Conservation (phyloP, 768 basidiomycete species). For the Atractiella rhizophila region DNA sequence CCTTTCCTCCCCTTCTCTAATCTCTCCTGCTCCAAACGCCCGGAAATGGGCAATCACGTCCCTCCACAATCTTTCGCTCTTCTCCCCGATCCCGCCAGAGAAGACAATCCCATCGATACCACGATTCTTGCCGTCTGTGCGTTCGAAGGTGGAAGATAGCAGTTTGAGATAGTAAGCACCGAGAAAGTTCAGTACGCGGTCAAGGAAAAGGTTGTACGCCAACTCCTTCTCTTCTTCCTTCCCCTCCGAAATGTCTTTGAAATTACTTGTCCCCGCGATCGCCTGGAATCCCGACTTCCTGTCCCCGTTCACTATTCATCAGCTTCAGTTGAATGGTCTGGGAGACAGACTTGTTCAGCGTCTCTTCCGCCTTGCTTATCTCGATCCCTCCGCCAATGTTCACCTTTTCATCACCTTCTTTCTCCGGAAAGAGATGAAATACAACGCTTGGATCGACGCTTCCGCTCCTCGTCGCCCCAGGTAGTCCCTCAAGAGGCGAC, state of each 20-base stretch:
- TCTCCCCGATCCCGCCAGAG: constrained; percentile 61
- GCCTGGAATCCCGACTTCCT: constrained; percentile 11
- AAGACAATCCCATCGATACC: constrained; percentile 10
- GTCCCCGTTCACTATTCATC: neutral
- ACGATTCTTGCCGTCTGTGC: no score
- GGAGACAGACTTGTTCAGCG: constrained; percentile 31
- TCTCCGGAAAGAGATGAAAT: constrained; percentile 47
- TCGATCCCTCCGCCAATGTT: no score
- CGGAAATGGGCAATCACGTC: constrained; percentile 31
- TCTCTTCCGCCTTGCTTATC: constrained; percentile 24
- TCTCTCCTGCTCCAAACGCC: constrained; percentile 1
- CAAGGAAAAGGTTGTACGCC: constrained; percentile 54
- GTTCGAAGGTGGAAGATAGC: constrained; percentile 8
- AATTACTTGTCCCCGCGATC: constrained; percentile 28
- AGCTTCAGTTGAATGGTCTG: constrained; percentile 35
- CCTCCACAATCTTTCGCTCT: constrained; percentile 34
- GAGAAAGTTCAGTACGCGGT: constrained; percentile 32
- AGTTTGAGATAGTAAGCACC: constrained; percentile 9
- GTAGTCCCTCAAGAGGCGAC: constrained; percentile 57
- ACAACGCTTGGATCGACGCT: constrained; percentile 61
- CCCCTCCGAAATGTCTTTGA: constrained; percentile 32
- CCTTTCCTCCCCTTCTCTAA: constrained; percentile 1
- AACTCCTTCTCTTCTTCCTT: constrained; percentile 27
- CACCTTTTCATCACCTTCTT: no score
- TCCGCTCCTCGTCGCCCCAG: constrained; percentile 67